Evolutionary conservation across 345 rosid genomes (phyloP).

Genomic region (Excoecaria agallocha): DNA sequence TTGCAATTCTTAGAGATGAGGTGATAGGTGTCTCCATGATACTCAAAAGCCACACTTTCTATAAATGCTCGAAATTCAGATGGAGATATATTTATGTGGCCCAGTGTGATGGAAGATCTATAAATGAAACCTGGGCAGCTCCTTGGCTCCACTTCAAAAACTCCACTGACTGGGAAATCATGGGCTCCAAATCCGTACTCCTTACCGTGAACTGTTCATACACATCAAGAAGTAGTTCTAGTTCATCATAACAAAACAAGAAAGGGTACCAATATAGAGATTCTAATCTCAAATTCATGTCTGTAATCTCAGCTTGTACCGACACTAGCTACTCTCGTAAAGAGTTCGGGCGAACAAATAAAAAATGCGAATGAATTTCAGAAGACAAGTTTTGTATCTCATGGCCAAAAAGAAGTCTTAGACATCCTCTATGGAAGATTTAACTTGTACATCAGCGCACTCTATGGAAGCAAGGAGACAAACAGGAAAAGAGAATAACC

Average conservation of each 20-base stretch:
- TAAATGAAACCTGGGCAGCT: conserved; percentile 67
- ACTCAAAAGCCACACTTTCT: conserved; percentile 62
- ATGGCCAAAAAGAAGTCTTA: background rate
- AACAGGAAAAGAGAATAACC: background rate
- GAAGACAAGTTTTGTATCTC: background rate
- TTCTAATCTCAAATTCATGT: background rate
- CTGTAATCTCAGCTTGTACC: background rate
- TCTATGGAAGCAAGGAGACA: background rate
- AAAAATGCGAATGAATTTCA: background rate
- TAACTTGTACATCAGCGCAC: background rate
- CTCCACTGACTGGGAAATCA: conserved; percentile 71
- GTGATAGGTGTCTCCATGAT: conserved; percentile 80
- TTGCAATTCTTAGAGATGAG: conserved; percentile 80
- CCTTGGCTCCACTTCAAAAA: conserved; percentile 75
- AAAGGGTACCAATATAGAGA: background rate
- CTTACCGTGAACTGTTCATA: conserved; percentile 64
- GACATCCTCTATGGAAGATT: background rate
- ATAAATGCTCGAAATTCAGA: conserved; percentile 54
- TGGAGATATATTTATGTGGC: conserved; percentile 43
- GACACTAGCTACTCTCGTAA: background rate
- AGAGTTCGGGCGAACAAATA: background rate
- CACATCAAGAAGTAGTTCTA: background rate
- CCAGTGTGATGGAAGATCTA: conserved; percentile 52
- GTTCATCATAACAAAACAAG: background rate
- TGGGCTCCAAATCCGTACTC: conserved; percentile 82